Percentiles rank a stretch among this genome's conserved stretches.
phyloP scores from a whole-genome alignment of 192 early-diverging fungal species.

The Umbelopsis sp. region DNA sequence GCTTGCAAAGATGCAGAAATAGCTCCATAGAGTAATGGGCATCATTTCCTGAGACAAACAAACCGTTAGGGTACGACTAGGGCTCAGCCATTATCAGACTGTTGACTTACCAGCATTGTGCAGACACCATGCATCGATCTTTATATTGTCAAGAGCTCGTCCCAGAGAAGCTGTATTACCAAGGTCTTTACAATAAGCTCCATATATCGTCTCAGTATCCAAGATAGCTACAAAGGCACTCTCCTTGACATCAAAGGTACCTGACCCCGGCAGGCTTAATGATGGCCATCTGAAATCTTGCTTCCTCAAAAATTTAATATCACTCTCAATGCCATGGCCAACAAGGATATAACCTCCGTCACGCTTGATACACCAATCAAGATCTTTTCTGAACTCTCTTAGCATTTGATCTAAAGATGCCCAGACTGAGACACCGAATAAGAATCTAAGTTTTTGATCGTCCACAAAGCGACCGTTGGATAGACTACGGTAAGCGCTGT shows the following conservation, averaged over 20 bases:
- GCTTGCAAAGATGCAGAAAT: slow-evolving; percentile 19
- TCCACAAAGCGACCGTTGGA: slow-evolving; percentile 47
- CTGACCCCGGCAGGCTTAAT: neutral
- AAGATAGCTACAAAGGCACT: slow-evolving; percentile 15
- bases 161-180: slow-evolving; percentile 36
- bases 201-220: slow-evolving; percentile 47
- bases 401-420: slow-evolving; percentile 28
- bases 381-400: slow-evolving; percentile 41
- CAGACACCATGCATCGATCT: slow-evolving; percentile 53
- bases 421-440: slow-evolving; percentile 50
- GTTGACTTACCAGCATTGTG: slow-evolving; percentile 50
- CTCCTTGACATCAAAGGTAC: neutral
- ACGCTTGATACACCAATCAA: slow-evolving; percentile 29
- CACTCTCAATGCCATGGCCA: slow-evolving; percentile 48
- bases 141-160: slow-evolving; percentile 41
- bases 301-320: slow-evolving; percentile 41
- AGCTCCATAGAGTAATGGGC: slow-evolving; percentile 47
- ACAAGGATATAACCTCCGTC: slow-evolving; percentile 43
- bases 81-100: no score
- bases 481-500: slow-evolving; percentile 41
- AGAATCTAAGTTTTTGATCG: slow-evolving; percentile 43
- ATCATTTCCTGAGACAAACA: slow-evolving; percentile 44
- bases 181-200: slow-evolving; percentile 34
- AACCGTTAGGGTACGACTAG: neutral
- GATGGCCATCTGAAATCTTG: slow-evolving; percentile 10